These are phyloP conservation scores for Calonectria montana DNA, from an alignment of 2,329 filamentous ascomycete genomes.

Conservation along the genomic window DNA sequence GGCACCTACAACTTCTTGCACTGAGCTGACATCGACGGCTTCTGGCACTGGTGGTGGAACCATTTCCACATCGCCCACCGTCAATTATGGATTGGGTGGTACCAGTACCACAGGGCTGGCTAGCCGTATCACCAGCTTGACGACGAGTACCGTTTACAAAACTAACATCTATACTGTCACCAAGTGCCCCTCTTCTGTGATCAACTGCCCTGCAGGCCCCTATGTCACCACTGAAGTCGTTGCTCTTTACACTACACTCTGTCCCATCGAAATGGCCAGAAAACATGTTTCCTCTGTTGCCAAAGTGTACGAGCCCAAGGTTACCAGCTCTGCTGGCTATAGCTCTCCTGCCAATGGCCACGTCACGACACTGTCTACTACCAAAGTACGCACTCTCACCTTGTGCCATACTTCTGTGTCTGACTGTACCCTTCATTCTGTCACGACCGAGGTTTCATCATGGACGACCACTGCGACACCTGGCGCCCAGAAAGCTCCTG, in stretches of 20 bases:
- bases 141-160: slow-evolving; percentile 52
- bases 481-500: slow-evolving; percentile 32
- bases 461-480: slow-evolving; percentile 34
- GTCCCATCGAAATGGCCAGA: slow-evolving; percentile 45
- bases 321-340: neutral
- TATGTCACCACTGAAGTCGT: slow-evolving; percentile 54
- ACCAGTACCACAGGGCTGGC: neutral
- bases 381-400: slow-evolving; percentile 65
- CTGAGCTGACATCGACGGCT: neutral
- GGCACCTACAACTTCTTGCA: neutral
- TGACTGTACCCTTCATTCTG: slow-evolving; percentile 57
- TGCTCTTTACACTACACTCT: slow-evolving; percentile 58
- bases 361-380: slow-evolving; percentile 61
- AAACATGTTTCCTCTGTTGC: neutral
- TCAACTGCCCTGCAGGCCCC: slow-evolving; percentile 50
- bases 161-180: slow-evolving; percentile 64
- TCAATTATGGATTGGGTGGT: neutral
- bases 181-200: slow-evolving; percentile 60
- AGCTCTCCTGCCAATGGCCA: slow-evolving; percentile 30
- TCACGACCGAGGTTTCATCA: slow-evolving; percentile 46
- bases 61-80: slow-evolving; percentile 1
- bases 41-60: neutral
- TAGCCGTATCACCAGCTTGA: slow-evolving; percentile 26
- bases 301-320: neutral
- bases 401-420: slow-evolving; percentile 63